A percentile compares a stretch with the other conserved stretches of the same genome.
phyloP scores from a whole-genome alignment of 176 grass and related monocot species.

The Bonia amplexicaulis region DNA sequence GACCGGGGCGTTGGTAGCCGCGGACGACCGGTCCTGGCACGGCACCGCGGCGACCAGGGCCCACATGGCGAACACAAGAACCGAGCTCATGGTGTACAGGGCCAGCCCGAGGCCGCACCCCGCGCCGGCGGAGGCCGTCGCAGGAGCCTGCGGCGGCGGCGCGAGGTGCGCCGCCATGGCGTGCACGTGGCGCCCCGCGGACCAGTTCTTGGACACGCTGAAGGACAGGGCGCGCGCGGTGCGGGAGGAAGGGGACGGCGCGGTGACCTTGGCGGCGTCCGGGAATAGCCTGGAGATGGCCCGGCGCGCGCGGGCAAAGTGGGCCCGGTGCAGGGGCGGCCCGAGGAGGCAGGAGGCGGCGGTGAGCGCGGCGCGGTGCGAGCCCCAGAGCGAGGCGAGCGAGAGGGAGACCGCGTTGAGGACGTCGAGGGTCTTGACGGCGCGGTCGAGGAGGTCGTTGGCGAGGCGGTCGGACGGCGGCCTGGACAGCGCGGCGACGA shows the following conservation, averaged over 20 bases:
- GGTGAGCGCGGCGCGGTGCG: conserved; percentile 63
- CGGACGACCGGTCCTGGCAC: conserved; percentile 38
- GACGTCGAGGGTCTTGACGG: conserved; percentile 74
- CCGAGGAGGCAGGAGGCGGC: conserved; percentile 61
- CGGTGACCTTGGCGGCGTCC: neutral
- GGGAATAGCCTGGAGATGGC: conserved; percentile 56
- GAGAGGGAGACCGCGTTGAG: conserved; percentile 74
- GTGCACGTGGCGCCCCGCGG: conserved; percentile 49
- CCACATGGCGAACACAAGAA: conserved; percentile 82
- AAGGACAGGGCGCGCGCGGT: conserved; percentile 45
- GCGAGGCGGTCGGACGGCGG: conserved; percentile 63
- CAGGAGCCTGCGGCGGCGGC: conserved; percentile 11
- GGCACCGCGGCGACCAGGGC: conserved; percentile 66
- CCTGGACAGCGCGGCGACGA: conserved; percentile 31
- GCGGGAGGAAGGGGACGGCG: conserved; percentile 8
- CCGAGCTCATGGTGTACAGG: conserved; percentile 86
- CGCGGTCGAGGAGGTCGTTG: conserved; percentile 68
- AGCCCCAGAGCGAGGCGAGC: conserved; percentile 58
- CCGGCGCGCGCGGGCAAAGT: conserved; percentile 66
- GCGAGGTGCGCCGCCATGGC: conserved; percentile 68
- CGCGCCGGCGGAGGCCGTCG: neutral
- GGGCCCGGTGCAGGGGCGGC: conserved; percentile 28
- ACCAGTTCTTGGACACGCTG: conserved; percentile 82
- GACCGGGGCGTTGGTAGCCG: conserved; percentile 6
- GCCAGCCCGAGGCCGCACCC: conserved; percentile 58